Percentiles rank a stretch among this genome's conserved stretches.
phyloP scores from a whole-genome alignment of 2,329 filamentous ascomycete genomes.

The Calonectria henricotiae region DNA sequence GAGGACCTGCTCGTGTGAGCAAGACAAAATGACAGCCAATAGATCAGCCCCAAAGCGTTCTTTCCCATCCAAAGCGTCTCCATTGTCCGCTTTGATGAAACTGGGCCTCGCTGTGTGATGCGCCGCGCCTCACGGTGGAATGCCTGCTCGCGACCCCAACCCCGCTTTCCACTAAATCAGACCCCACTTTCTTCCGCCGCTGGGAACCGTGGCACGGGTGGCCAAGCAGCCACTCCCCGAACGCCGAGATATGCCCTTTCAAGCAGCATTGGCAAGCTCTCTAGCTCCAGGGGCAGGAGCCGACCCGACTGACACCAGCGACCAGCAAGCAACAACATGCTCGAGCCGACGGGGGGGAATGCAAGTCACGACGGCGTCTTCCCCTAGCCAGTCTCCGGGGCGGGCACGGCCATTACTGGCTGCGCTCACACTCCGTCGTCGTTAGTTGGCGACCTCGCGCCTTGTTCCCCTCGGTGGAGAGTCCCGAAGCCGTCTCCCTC shows the following conservation, averaged over 20 bases:
- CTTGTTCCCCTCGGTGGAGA: not conserved
- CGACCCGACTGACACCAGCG: constrained; percentile 1
- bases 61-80: not conserved
- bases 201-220: constrained; percentile 25
- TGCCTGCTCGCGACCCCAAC: constrained; percentile 1
- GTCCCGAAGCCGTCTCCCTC: not conserved
- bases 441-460: not conserved
- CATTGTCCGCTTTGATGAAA: not conserved
- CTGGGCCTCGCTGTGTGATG: not conserved
- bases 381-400: not conserved
- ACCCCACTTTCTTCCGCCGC: constrained; percentile 30
- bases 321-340: not conserved
- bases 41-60: not conserved
- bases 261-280: constrained; percentile 45
- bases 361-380: constrained; percentile 20
- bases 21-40: constrained; percentile 3
- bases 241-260: constrained; percentile 54
- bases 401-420: constrained; percentile 12
- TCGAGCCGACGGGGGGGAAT: constrained; percentile 5
- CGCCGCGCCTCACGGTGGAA: too few species aligned
- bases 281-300: constrained; percentile 16
- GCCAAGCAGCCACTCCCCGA: constrained; percentile 46
- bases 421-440: not conserved
- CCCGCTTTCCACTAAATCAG: constrained; percentile 17
- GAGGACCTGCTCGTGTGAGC: not conserved